Conservation (phyloP, 805 yeast species). For the Metschnikowia proteae region DNA sequence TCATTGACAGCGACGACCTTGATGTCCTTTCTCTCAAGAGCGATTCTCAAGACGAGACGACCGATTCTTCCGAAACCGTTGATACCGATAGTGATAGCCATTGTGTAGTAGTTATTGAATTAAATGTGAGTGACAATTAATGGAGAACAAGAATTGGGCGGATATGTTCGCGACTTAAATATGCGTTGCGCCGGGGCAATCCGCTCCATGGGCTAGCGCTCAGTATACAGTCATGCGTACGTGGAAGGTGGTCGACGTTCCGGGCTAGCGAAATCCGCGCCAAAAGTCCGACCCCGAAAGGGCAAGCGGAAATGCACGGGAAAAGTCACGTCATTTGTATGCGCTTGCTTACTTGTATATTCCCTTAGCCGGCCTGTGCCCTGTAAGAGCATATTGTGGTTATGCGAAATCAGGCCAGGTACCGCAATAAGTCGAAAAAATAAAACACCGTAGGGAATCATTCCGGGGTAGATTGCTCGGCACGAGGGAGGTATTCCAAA, state of each 20-base stretch:
- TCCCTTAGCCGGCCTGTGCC: background rate
- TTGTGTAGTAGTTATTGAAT: slow-evolving; percentile 20
- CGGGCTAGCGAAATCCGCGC: slow-evolving; percentile 14
- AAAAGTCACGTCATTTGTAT: slow-evolving; percentile 6
- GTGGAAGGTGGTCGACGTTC: slow-evolving; percentile 7
- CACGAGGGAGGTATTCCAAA: background rate
- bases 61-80: slow-evolving; percentile 96
- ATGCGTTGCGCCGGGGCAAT: slow-evolving; percentile 17
- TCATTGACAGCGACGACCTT: slow-evolving; percentile 86
- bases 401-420: background rate
- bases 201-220: slow-evolving; percentile 16
- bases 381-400: slow-evolving; percentile 1
- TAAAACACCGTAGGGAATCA: background rate
- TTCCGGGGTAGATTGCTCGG: slow-evolving; percentile 2
- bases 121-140: slow-evolving; percentile 10
- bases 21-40: slow-evolving; percentile 68
- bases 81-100: slow-evolving; percentile 76
- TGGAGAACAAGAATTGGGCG: slow-evolving; percentile 1
- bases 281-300: slow-evolving; percentile 6
- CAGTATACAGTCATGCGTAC: slow-evolving; percentile 5
- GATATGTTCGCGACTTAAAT: slow-evolving; percentile 8
- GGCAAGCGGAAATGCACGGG: background rate
- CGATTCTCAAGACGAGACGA: slow-evolving; percentile 83
- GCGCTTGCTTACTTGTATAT: background rate
- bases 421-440: background rate